phyloP scores from a whole-genome alignment of 805 yeast species.

The Schwanniomyces polymorphus region DNA sequence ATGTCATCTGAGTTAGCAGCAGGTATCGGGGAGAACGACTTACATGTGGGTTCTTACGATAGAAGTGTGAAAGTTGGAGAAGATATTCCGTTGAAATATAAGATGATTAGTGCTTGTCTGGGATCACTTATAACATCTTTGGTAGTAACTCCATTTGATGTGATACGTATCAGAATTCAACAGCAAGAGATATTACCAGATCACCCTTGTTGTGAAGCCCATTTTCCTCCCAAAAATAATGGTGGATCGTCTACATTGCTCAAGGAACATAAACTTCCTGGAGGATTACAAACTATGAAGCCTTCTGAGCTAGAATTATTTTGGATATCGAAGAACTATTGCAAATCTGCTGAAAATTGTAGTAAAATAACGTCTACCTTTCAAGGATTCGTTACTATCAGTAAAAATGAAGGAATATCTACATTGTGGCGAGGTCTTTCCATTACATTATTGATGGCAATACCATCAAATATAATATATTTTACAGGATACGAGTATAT shows the following conservation, averaged over 20 bases:
- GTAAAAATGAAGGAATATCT: slow-evolving; percentile 66
- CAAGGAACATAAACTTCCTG: slow-evolving; percentile 5
- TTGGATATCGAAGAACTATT: slow-evolving; percentile 36
- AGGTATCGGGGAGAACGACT: slow-evolving; percentile 33
- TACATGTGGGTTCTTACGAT: slow-evolving; percentile 7
- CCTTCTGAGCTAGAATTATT: slow-evolving; percentile 30
- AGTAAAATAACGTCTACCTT: slow-evolving; percentile 64
- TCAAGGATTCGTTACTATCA: slow-evolving; percentile 69
- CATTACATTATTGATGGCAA: slow-evolving; percentile 79
- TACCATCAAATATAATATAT: slow-evolving; percentile 91
- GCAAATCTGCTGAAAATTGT: slow-evolving; percentile 40
- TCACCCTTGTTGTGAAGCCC: slow-evolving; percentile 25
- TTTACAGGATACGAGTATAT: slow-evolving; percentile 91
- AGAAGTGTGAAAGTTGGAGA: neutral
- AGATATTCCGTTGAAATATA: slow-evolving; percentile 51
- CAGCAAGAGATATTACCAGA: slow-evolving; percentile 64
- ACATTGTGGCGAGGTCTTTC: slow-evolving; percentile 91
- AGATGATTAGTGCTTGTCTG: slow-evolving; percentile 77
- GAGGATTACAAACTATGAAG: slow-evolving; percentile 33
- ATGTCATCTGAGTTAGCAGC: slow-evolving; percentile 41
- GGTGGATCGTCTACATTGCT: slow-evolving; percentile 30
- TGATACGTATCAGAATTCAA: slow-evolving; percentile 71
- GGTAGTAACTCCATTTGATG: slow-evolving; percentile 80
- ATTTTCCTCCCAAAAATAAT: slow-evolving; percentile 24
- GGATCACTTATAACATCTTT: slow-evolving; percentile 74